phyloP scores from a whole-genome alignment of 2,329 filamentous ascomycete species.

The Elsinoe arachidis region DNA sequence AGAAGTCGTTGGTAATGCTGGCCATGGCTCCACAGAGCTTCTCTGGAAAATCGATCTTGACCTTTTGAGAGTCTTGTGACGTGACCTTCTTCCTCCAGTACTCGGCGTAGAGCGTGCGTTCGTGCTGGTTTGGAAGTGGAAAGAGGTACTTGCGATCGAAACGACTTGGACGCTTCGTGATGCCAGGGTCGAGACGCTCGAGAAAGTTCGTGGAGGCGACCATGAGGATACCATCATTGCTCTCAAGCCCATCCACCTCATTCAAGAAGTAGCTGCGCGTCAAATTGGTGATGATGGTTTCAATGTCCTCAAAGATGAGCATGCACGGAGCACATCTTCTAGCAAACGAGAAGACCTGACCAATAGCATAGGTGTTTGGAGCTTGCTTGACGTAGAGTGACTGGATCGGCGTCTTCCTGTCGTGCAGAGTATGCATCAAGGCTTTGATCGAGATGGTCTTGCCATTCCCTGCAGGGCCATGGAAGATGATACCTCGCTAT shows the following conservation, averaged over 20 bases:
- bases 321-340: constrained; percentile 57
- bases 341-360: constrained; percentile 50
- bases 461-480: constrained; percentile 34
- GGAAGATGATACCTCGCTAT: constrained; percentile 35
- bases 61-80: constrained; percentile 34
- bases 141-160: constrained; percentile 63
- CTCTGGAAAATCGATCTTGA: constrained; percentile 53
- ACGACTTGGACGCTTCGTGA: constrained; percentile 51
- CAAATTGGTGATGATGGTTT: constrained; percentile 52
- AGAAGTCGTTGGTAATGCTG: constrained; percentile 55
- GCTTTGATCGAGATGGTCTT: constrained; percentile 40
- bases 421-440: constrained; percentile 36
- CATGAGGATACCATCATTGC: constrained; percentile 64
- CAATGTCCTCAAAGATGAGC: constrained; percentile 64
- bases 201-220: constrained; percentile 38
- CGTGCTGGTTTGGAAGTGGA: constrained; percentile 35
- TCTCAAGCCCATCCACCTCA: constrained; percentile 60
- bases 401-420: constrained; percentile 29
- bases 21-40: constrained; percentile 51
- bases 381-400: constrained; percentile 34
- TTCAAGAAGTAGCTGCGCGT: constrained; percentile 64
- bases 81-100: constrained; percentile 55
- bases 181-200: constrained; percentile 58
- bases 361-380: constrained; percentile 36
- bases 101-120: constrained; percentile 51